phyloP scores from a whole-genome alignment of 208 protist species.

The Wallacemonas rigidus region DNA sequence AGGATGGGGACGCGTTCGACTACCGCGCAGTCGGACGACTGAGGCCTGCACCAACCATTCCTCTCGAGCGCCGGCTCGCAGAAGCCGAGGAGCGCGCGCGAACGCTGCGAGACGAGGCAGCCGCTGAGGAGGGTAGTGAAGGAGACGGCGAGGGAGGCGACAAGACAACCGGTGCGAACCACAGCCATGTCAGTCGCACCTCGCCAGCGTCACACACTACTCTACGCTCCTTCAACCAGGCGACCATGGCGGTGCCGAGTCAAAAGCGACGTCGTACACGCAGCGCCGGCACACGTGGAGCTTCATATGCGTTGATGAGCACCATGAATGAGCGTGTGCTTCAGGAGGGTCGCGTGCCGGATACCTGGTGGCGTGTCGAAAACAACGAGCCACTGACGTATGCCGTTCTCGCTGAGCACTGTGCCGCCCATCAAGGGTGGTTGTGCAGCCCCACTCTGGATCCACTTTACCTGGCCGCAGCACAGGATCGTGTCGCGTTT shows the following conservation, averaged over 20 bases:
- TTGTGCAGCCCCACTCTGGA: constrained; percentile 9
- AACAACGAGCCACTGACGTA: background rate
- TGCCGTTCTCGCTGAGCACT: background rate
- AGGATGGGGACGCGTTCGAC: constrained; percentile 20
- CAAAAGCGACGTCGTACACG: background rate
- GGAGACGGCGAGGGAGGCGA: background rate
- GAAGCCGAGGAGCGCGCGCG: constrained; percentile 46
- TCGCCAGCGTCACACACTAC: too few species aligned
- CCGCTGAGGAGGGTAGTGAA: background rate
- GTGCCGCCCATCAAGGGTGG: background rate
- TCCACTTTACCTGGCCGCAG: constrained; percentile 7
- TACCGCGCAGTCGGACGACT: constrained; percentile 36
- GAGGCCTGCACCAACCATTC: constrained; percentile 55
- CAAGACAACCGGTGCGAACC: too few species aligned
- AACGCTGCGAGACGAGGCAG: background rate
- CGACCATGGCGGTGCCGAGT: too few species aligned
- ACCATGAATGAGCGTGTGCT: background rate
- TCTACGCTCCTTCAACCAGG: too few species aligned
- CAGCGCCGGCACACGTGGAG: background rate
- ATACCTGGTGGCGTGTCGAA: background rate
- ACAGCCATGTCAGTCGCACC: too few species aligned
- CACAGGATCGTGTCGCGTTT: background rate
- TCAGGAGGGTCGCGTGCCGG: background rate
- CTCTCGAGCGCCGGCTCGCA: constrained; percentile 42
- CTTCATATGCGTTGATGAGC: background rate